These are phyloP conservation scores for Aspergillus intermedius DNA, from an alignment of 2,329 filamentous ascomycete genomes.

Conservation along the genomic window DNA sequence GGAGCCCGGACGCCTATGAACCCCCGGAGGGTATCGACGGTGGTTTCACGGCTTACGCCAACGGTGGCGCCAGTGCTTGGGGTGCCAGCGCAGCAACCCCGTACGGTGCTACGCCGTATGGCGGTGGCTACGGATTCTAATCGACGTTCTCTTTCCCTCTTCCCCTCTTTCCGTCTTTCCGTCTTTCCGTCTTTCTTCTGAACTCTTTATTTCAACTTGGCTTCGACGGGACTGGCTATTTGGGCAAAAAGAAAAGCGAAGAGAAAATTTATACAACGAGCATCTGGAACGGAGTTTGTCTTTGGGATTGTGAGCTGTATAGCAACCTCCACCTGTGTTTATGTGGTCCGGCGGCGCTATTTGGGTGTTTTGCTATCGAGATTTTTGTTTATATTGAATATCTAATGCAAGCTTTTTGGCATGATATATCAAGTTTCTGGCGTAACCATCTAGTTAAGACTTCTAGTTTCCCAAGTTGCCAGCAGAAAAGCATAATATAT, in stretches of 20 bases:
- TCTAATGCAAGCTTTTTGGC: too few relatives aligned
- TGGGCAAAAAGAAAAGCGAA: background rate
- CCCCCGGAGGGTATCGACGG: conserved; percentile 40
- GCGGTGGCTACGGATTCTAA: conserved; percentile 23
- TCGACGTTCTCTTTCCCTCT: background rate
- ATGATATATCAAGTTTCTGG: too few relatives aligned
- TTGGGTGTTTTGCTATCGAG: too few relatives aligned
- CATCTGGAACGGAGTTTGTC: background rate
- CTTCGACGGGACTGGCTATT: background rate
- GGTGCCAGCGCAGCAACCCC: conserved; percentile 56
- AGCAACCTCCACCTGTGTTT: background rate
- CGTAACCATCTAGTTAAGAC: too few relatives aligned
- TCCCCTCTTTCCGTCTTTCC: background rate
- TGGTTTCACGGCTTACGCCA: conserved; percentile 34
- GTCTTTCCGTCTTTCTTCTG: background rate
- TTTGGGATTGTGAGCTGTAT: background rate
- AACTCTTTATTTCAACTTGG: background rate
- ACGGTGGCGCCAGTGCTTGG: conserved; percentile 56
- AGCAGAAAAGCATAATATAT: too few relatives aligned
- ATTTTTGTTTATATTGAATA: too few relatives aligned
- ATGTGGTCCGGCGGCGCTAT: too few relatives aligned
- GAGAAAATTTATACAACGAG: background rate
- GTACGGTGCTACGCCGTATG: conserved; percentile 43
- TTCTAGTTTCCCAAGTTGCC: too few relatives aligned
- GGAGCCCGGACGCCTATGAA: conserved; percentile 45